phyloP scores from a whole-genome alignment of 2,329 filamentous ascomycete species.

The Arthrinium puccinioides region DNA sequence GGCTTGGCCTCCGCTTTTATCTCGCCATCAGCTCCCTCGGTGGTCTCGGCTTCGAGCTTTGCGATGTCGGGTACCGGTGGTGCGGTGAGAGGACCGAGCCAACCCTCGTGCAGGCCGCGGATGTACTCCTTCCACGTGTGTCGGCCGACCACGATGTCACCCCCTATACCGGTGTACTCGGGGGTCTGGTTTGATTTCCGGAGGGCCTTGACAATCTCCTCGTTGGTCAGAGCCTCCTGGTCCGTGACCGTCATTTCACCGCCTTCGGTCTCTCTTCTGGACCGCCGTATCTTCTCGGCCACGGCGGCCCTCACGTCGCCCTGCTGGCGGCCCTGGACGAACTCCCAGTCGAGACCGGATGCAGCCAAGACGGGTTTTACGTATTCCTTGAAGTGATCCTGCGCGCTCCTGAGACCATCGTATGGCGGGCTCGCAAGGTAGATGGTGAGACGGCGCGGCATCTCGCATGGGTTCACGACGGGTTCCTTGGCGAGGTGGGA shows the following conservation, averaged over 20 bases:
- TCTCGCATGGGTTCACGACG: slow-evolving; percentile 57
- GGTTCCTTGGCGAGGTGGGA: slow-evolving; percentile 75
- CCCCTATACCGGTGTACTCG: slow-evolving; percentile 66
- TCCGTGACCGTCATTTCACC: slow-evolving; percentile 27
- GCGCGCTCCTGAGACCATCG: slow-evolving; percentile 74
- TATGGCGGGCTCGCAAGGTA: slow-evolving; percentile 81
- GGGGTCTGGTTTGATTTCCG: slow-evolving; percentile 60
- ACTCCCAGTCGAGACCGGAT: slow-evolving; percentile 91
- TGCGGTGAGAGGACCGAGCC: slow-evolving; percentile 75
- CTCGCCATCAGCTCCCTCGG: slow-evolving; percentile 28
- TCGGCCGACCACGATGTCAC: slow-evolving; percentile 82
- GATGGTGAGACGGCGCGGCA: slow-evolving; percentile 79
- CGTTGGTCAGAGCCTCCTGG: slow-evolving; percentile 44
- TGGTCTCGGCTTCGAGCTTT: slow-evolving; percentile 7
- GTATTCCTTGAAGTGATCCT: slow-evolving; percentile 94
- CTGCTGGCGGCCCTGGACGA: slow-evolving; percentile 83
- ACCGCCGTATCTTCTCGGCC: slow-evolving; percentile 77
- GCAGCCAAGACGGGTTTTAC: slow-evolving; percentile 88
- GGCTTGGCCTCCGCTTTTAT: slow-evolving; percentile 31
- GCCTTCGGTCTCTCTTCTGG: slow-evolving; percentile 47
- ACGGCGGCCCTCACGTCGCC: slow-evolving; percentile 86
- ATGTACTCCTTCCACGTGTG: slow-evolving; percentile 98
- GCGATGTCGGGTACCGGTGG: slow-evolving; percentile 29
- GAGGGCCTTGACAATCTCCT: slow-evolving; percentile 54
- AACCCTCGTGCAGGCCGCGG: slow-evolving; percentile 88